Base-by-base conservation (phyloP, 75 land plant genomes). In the Pinus albicaulis region DNA sequence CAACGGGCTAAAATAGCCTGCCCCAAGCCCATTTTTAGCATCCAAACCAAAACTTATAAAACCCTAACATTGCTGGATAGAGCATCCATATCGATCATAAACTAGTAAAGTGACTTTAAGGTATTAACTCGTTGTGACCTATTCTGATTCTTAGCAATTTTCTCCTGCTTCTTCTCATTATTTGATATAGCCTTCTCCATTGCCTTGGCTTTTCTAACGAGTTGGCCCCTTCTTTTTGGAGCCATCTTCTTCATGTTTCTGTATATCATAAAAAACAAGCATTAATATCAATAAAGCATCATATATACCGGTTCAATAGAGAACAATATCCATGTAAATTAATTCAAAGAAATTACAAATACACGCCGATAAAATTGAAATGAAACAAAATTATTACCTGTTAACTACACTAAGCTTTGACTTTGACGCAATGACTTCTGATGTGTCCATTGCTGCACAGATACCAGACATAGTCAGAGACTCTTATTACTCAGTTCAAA, bases 121-220 rank as follows among this genome's bases (percentile, higher is more conserved):
- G 86, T 86, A 34, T 82, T 84, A 61, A 79, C 78, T 81, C 89
- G 82, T 44, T 77, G 53, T 48, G 55, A 53, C 72, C 85, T 91
- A 76, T 79, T 76, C 62, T 82, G 82, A 56, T 48, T 72, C 61
- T 81, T 86, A 63, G 74, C 77, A 52, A 75, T 23, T 57, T 83
- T 86, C 84, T 86, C 89, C 57, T 76, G 79, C n/a, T 55, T 63
- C 80, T 91, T 85, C 59, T 91, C 93, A 80, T 59, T 85, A 41
- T 41, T 70, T 19, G 87, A 79, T 17, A 89, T 78, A 34, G 93
- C 93, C 77, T 83, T 84, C 26, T 82, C 91, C 17, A 84, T 44
- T 6, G 91, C 81, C 80, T 91, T 91, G 71, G 56, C 75, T 84
- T 87, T 91, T 23, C 93, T 72, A 25, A 85, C 62, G 57, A 78